Evolutionary conservation across 2,329 filamentous ascomycete genomes (phyloP).

Genomic region (Malbranchea zuffiana): DNA sequence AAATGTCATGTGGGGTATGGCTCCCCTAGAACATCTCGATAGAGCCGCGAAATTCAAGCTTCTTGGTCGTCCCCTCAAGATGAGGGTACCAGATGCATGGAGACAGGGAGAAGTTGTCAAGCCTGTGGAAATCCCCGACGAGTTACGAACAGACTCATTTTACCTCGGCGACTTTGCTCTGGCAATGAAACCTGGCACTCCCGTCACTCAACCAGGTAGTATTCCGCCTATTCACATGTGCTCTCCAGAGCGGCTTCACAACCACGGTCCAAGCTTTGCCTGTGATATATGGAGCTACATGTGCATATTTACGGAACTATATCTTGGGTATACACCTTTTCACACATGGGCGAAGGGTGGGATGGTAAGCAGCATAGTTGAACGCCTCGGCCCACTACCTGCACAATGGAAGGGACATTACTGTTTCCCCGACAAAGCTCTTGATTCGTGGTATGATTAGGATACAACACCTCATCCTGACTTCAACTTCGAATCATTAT

Average conservation of each 20-base stretch:
- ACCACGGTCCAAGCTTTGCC: constrained; percentile 9
- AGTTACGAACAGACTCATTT: constrained; percentile 7
- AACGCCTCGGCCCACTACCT: constrained; percentile 3
- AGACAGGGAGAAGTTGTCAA: constrained; percentile 10
- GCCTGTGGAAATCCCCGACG: constrained; percentile 6
- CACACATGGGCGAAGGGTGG: neutral
- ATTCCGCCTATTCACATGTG: constrained; percentile 12
- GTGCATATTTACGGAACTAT: constrained; percentile 12
- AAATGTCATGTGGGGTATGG: constrained; percentile 12
- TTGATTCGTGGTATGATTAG: constrained; percentile 24
- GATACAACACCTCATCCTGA: constrained; percentile 6
- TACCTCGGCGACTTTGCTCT: constrained; percentile 14
- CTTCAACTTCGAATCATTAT: neutral
- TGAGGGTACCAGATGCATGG: constrained; percentile 2
- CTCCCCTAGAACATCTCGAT: constrained; percentile 8
- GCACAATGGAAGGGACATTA: constrained; percentile 16
- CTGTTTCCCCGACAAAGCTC: constrained; percentile 7
- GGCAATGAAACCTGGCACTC: constrained; percentile 7
- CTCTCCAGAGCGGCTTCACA: constrained; percentile 13
- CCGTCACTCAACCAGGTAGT: constrained; percentile 1
- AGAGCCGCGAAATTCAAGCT: constrained; percentile 9
- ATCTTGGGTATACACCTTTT: constrained; percentile 10
- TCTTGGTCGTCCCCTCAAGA: constrained; percentile 9
- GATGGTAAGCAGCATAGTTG: constrained; percentile 3
- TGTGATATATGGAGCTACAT: constrained; percentile 17